Percentiles rank a stretch among this genome's conserved stretches.
phyloP scores from a whole-genome alignment of 2,329 filamentous ascomycete genomes.

The Fusarium papillatum region DNA sequence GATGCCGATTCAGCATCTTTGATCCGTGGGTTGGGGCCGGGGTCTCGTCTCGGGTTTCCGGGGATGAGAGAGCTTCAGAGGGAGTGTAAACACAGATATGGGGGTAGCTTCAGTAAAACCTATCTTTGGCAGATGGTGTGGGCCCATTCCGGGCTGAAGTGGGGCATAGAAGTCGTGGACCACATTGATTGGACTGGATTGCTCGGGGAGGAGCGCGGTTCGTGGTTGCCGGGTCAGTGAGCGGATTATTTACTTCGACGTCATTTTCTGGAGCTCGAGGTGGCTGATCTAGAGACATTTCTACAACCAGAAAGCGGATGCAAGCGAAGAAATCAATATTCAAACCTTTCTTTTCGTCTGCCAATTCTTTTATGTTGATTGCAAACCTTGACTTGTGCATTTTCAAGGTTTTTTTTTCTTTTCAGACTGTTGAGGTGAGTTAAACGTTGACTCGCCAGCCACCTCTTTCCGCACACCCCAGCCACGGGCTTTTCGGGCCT shows the following conservation, averaged over 20 bases:
- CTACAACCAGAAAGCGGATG: background rate
- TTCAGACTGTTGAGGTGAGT: conserved; percentile 3
- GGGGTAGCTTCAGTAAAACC: background rate
- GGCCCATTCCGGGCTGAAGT: conserved; percentile 3
- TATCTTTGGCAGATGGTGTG: background rate
- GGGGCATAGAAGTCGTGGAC: conserved; percentile 30
- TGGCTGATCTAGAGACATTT: conserved; percentile 2
- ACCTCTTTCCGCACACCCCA: conserved; percentile 38
- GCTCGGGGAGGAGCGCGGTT: background rate
- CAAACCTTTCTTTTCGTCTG: background rate
- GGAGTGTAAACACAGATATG: conserved; percentile 5
- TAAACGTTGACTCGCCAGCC: conserved; percentile 29
- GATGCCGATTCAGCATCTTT: background rate
- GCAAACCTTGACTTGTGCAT: background rate
- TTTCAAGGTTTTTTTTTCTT: background rate
- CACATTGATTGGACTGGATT: conserved; percentile 29
- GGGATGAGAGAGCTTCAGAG: conserved; percentile 8
- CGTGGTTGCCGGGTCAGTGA: conserved; percentile 43
- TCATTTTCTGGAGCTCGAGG: conserved; percentile 35
- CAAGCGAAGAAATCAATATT: background rate
- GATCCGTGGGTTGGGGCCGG: background rate
- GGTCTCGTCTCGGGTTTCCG: background rate
- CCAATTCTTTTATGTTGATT: background rate
- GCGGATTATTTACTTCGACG: conserved; percentile 49
- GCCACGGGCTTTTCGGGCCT: conserved; percentile 40